Evolutionary conservation across 257 asterid genomes (phyloP).

Genomic region (Thymus quinquecostatus): DNA sequence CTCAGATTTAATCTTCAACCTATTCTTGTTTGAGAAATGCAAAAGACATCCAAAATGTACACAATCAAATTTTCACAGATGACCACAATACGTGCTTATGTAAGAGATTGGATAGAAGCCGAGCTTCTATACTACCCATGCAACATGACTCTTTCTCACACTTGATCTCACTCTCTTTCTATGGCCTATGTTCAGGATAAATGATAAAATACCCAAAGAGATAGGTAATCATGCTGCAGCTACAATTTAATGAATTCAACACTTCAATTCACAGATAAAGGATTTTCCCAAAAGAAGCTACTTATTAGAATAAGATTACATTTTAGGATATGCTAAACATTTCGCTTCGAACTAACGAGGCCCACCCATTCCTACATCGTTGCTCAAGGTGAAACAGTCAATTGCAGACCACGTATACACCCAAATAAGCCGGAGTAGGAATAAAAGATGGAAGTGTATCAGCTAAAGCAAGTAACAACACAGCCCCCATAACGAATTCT

Average conservation of each 20-base stretch:
- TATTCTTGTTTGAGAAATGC: neutral
- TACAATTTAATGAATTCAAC: neutral
- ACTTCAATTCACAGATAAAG: neutral
- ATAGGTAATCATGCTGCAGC: neutral
- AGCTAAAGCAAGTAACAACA: constrained; percentile 7
- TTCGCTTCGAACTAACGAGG: constrained; percentile 10
- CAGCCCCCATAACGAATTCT: constrained; percentile 4
- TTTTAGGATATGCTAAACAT: neutral
- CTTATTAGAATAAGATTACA: neutral
- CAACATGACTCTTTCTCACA: constrained; percentile 2
- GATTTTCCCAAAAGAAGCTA: neutral
- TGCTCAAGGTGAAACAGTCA: constrained; percentile 13
- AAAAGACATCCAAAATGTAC: neutral
- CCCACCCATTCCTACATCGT: neutral
- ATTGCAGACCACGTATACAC: constrained; percentile 5
- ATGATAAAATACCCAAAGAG: neutral
- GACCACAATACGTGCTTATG: neutral
- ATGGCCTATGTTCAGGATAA: neutral
- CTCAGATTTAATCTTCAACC: neutral
- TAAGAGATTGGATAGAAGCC: neutral
- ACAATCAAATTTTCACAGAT: constrained; percentile 3
- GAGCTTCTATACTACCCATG: constrained; percentile 15
- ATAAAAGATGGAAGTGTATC: neutral
- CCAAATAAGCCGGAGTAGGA: neutral
- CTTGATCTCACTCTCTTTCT: constrained; percentile 9